Evolutionary conservation across 1,284 basidiomycete species (phyloP).

Genomic region (Pseudozyma tsukubaensis): DNA sequence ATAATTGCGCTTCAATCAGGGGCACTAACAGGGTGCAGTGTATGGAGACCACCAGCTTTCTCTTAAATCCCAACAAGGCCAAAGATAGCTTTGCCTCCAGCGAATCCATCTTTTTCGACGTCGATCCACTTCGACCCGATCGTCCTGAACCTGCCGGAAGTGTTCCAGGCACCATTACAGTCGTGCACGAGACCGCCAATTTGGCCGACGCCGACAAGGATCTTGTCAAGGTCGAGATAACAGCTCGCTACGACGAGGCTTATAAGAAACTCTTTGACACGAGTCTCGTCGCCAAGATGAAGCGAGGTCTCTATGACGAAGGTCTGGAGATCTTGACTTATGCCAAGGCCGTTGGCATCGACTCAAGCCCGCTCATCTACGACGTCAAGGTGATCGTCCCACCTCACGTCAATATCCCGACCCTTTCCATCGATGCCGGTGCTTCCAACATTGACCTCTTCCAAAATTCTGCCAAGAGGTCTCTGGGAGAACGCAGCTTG

Average conservation of each 20-base stretch:
- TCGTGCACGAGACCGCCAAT: conserved; percentile 31
- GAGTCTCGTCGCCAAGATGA: conserved; percentile 55
- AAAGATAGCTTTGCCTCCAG: conserved; percentile 48
- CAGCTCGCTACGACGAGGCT: conserved; percentile 50
- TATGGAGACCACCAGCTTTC: conserved; percentile 36
- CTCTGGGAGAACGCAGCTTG: neutral
- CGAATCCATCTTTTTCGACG: conserved; percentile 54
- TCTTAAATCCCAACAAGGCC: conserved; percentile 46
- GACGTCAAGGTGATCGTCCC: conserved; percentile 57
- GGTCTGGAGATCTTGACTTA: conserved; percentile 56
- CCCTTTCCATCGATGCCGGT: conserved; percentile 41
- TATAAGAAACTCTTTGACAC: conserved; percentile 50
- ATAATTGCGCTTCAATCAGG: conserved; percentile 44
- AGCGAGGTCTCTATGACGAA: conserved; percentile 51
- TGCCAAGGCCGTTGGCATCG: conserved; percentile 40
- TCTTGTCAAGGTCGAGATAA: conserved; percentile 55
- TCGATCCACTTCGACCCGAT: conserved; percentile 39
- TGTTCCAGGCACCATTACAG: conserved; percentile 38
- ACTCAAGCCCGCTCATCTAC: conserved; percentile 48
- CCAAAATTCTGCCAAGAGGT: conserved; percentile 6
- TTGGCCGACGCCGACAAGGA: conserved; percentile 30
- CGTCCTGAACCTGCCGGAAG: conserved; percentile 40
- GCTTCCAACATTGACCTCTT: conserved; percentile 50
- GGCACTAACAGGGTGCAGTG: conserved; percentile 42
- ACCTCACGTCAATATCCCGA: conserved; percentile 41